These are phyloP conservation scores for Solanum tacnaense DNA, from an alignment of 257 asterid species.

Conservation along the genomic window DNA sequence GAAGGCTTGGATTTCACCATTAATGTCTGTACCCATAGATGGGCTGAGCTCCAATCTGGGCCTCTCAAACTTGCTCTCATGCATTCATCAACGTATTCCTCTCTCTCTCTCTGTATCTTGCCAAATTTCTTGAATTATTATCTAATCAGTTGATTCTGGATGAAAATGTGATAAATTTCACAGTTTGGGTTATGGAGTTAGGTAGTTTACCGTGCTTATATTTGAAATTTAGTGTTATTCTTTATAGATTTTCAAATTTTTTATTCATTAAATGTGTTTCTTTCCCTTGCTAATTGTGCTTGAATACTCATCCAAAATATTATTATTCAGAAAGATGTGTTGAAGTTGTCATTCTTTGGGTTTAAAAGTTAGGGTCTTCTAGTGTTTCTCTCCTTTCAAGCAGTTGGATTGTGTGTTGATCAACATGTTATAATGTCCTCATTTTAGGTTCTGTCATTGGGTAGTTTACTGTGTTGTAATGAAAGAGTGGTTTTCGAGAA, in stretches of 20 bases:
- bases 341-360: background rate
- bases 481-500: background rate
- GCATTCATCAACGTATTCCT: conserved; percentile 55
- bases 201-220: background rate
- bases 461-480: background rate
- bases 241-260: background rate
- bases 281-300: background rate
- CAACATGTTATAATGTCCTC: background rate
- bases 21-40: conserved; percentile 67
- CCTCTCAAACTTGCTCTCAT: conserved; percentile 76
- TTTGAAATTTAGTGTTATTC: background rate
- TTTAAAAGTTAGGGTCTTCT: background rate
- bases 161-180: background rate
- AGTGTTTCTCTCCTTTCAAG: background rate
- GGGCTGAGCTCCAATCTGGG: conserved; percentile 92
- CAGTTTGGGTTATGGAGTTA: background rate
- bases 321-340: background rate
- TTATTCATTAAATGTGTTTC: background rate
- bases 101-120: background rate
- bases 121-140: background rate
- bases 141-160: background rate
- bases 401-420: background rate
- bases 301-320: background rate
- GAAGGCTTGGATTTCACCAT: conserved; percentile 76
- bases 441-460: background rate